Percentiles rank a stretch among this genome's conserved stretches.
Conservation (phyloP, 352 stramenopile species). For the Pythium aphanidermatum region DNA sequence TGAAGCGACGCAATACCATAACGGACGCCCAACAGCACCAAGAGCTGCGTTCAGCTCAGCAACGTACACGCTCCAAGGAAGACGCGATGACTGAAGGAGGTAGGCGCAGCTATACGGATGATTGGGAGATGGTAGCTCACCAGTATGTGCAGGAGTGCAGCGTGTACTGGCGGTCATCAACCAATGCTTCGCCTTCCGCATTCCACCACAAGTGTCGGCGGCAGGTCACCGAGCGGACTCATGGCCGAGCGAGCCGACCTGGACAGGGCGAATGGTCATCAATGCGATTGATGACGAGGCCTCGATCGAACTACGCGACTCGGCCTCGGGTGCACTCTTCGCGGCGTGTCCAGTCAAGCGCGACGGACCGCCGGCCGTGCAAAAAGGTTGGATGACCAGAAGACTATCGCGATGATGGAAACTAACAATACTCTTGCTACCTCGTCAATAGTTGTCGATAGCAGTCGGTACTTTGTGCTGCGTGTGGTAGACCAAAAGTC, state of each 20-base stretch:
- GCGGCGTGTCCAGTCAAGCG: conserved; percentile 55
- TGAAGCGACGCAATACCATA: too few relatives aligned
- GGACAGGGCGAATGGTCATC: conserved; percentile 59
- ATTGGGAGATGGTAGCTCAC: too few relatives aligned
- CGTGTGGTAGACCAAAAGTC: conserved; percentile 85
- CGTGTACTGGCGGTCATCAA: conserved; percentile 62
- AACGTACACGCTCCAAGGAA: too few relatives aligned
- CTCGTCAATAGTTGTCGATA: conserved; percentile 88
- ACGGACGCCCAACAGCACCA: too few relatives aligned
- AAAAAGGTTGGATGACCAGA: conserved; percentile 47
- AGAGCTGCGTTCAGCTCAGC: too few relatives aligned
- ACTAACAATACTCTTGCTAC: too few relatives aligned
- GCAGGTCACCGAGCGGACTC: conserved; percentile 59
- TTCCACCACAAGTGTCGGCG: conserved; percentile 52
- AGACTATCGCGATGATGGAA: too few relatives aligned
- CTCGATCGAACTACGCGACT: conserved; percentile 56
- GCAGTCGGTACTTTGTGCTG: conserved; percentile 92
- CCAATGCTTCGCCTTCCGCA: conserved; percentile 66
- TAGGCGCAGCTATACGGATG: background rate
- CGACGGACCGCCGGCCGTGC: conserved; percentile 45
- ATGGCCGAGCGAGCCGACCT: conserved; percentile 53
- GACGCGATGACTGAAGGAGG: conserved; percentile 9
- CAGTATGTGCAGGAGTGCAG: conserved; percentile 39
- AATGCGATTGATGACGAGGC: conserved; percentile 50
- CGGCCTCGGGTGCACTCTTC: conserved; percentile 46